Evolutionary conservation across 805 yeast species (phyloP).

Genomic region (Myxozyma nipponensis): DNA sequence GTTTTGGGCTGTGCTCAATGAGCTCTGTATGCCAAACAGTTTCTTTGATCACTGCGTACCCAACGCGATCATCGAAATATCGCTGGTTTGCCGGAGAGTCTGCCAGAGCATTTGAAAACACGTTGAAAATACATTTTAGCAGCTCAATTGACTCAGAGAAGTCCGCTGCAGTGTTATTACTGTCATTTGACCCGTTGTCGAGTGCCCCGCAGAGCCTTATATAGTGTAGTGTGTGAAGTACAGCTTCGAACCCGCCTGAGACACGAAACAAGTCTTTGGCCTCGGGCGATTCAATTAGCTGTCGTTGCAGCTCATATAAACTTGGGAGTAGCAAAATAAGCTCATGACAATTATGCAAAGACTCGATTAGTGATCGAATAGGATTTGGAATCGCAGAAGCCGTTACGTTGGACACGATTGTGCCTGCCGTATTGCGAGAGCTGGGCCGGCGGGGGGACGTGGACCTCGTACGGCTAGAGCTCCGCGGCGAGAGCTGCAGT

Average conservation of each 20-base stretch:
- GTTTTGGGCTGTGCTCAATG: slow-evolving; percentile 11
- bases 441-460: slow-evolving; percentile 19
- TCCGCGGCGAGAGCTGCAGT: slow-evolving; percentile 4
- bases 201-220: slow-evolving; percentile 7
- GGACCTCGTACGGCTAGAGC: slow-evolving; percentile 10
- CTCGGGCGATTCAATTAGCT: slow-evolving; percentile 27
- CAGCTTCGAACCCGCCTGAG: slow-evolving; percentile 26
- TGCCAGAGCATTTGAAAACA: slow-evolving; percentile 24
- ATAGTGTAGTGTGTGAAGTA: slow-evolving; percentile 20
- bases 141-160: slow-evolving; percentile 28
- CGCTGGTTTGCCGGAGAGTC: slow-evolving; percentile 14
- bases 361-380: slow-evolving; percentile 19
- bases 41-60: slow-evolving; percentile 1
- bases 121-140: slow-evolving; percentile 26
- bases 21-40: slow-evolving; percentile 9
- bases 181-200: slow-evolving; percentile 1
- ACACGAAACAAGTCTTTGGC: slow-evolving; percentile 27
- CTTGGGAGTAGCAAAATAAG: slow-evolving; percentile 21
- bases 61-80: slow-evolving; percentile 20
- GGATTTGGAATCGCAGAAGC: slow-evolving; percentile 25
- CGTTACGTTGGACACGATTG: slow-evolving; percentile 21
- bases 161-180: slow-evolving; percentile 2
- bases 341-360: slow-evolving; percentile 23
- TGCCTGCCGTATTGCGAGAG: slow-evolving; percentile 8
- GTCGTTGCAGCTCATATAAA: slow-evolving; percentile 28